Base-by-base conservation (phyloP, 768 basidiomycete genomes). In the Naganishia antarctica region DNA sequence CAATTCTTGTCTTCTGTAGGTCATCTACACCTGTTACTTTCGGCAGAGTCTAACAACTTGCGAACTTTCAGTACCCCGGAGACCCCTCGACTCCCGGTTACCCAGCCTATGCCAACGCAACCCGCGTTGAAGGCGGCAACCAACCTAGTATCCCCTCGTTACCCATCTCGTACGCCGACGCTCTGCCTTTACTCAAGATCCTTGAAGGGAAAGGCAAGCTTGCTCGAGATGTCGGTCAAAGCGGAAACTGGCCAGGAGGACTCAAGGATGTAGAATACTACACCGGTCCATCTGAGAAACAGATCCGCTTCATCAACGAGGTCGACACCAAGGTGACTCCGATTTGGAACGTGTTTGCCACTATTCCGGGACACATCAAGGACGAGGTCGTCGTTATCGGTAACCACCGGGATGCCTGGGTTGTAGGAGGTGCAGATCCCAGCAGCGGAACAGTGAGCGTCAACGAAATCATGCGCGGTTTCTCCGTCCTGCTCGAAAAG, bases 131-230 rank as follows among this genome's bases (percentile, higher is more conserved):
- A 62, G 84, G 80, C 25, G 78, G 76, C 29, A 77, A 73, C 61
- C 67, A 71, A 49, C 76, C 76, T 23, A 66, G 63, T n/a, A 77
- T 77, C 51, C 76, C 76, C 2, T 74, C 73, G 45, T 77, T 97
- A n/a, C 94, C 94, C 0, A 84, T 96, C 68, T 90, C 88, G 0
- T 93, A 89, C 86, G 78, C 81, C 48, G 94, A 92, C 72, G 92
- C 90, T 0, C 77, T 86, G 66, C 81, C 82, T 18, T 78, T 92
- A 8, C 79, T 91, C 9, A 80, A 80, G 47, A 80, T 83, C 63
- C 74, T 85, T 26, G 73, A 79, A 43, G 80, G 82, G 12, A 75
- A 78, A 13, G 82, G 81, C 3, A 63, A 68, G 11, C 66, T 66
- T 23, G 71, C 75, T 1, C 63, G 66, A 9, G 74, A 76, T 8